phyloP scores from a whole-genome alignment of 768 basidiomycete genomes.

The Trametes meyenii region DNA sequence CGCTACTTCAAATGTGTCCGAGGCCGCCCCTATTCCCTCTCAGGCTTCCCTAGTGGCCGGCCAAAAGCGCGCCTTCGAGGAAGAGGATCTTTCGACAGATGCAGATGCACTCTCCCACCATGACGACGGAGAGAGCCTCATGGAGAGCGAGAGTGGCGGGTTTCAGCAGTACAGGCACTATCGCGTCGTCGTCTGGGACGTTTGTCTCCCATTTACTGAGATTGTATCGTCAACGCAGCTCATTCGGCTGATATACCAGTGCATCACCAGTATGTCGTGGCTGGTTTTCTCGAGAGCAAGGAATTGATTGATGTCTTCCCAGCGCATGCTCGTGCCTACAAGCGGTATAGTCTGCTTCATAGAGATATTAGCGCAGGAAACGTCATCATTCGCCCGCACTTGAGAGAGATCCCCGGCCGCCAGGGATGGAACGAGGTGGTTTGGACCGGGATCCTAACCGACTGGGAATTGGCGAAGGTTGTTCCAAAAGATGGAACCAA shows the following conservation, averaged over 20 bases:
- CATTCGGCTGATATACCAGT: not conserved
- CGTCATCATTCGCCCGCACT: not conserved
- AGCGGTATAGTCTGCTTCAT: not conserved
- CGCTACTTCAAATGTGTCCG: too few relatives aligned
- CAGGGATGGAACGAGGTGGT: not conserved
- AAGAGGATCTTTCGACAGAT: too few relatives aligned
- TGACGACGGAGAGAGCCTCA: not conserved
- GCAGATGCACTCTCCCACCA: not conserved
- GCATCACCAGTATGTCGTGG: not conserved
- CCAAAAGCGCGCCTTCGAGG: not conserved
- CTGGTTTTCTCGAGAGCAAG: too few relatives aligned
- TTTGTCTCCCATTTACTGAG: constrained; percentile 2
- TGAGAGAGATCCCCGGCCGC: not conserved
- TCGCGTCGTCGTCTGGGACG: constrained; percentile 14
- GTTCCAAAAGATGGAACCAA: not conserved
- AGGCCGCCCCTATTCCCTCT: too few relatives aligned
- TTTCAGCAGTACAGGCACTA: constrained; percentile 9
- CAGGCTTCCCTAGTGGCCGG: not conserved
- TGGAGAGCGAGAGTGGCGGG: too few relatives aligned
- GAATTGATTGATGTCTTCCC: not conserved
- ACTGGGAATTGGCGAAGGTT: constrained; percentile 6
- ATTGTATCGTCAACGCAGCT: not conserved
- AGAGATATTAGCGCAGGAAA: constrained; percentile 13
- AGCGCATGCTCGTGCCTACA: not conserved
- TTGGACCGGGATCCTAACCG: constrained; percentile 4